Evolutionary conservation across 352 stramenopile species (phyloP).

Genomic region (Phytophthora hybrid): DNA sequence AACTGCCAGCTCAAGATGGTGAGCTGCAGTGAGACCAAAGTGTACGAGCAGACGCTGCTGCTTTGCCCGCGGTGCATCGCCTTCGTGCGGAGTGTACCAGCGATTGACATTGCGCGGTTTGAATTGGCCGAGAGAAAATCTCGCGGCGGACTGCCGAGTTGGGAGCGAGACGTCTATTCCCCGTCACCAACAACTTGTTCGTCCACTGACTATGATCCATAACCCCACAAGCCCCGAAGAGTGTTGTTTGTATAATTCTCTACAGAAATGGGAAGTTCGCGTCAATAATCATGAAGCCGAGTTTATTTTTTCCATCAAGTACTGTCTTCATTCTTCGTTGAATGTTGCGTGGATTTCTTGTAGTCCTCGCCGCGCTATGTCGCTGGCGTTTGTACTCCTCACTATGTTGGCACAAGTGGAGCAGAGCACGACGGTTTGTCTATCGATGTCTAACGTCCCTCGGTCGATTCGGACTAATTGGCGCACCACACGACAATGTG

Average conservation of each 20-base stretch:
- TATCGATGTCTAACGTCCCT: neutral
- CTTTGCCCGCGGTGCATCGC: conserved; percentile 28
- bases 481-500: conserved; percentile 10
- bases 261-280: conserved; percentile 1
- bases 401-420: conserved; percentile 7
- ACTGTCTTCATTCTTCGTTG: conserved; percentile 1
- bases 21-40: conserved; percentile 27
- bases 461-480: conserved; percentile 22
- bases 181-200: neutral
- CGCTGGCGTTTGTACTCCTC: conserved; percentile 5
- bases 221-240: neutral
- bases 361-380: conserved; percentile 22
- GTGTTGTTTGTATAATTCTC: conserved; percentile 6
- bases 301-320: neutral
- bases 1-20: conserved; percentile 35
- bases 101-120: conserved; percentile 26
- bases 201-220: neutral
- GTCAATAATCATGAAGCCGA: neutral
- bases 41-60: conserved; percentile 32
- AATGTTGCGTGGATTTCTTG: conserved; percentile 18
- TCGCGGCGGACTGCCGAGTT: conserved; percentile 16
- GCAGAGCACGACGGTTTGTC: conserved; percentile 18
- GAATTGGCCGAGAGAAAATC: conserved; percentile 8
- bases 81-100: conserved; percentile 25
- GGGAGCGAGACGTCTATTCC: conserved; percentile 21